A percentile compares a stretch with the other conserved stretches of the same genome.
These are phyloP conservation scores for Solanum bulbocastanum DNA, from an alignment of 257 asterid species.

Conservation along the genomic window DNA sequence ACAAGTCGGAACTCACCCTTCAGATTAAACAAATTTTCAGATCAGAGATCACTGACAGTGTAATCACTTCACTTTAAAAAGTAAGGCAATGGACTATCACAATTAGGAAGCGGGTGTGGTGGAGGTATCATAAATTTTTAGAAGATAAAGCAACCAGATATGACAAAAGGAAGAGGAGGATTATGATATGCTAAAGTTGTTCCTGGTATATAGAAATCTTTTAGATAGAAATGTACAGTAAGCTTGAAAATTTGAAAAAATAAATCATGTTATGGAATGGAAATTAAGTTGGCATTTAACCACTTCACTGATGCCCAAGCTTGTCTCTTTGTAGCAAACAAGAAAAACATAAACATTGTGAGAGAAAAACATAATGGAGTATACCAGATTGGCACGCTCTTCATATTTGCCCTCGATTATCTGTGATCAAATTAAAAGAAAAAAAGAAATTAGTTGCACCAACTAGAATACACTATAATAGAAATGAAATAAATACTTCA, in stretches of 20 bases:
- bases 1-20: slow-evolving; percentile 68
- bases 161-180: background rate
- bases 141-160: background rate
- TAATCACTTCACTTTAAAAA: background rate
- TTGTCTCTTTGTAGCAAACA: background rate
- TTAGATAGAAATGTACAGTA: background rate
- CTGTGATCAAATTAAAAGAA: slow-evolving; percentile 33
- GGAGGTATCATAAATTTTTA: background rate
- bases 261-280: background rate
- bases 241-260: background rate
- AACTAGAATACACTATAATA: background rate
- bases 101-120: background rate
- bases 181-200: background rate
- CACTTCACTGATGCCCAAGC: background rate
- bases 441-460: background rate
- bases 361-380: background rate
- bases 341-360: background rate
- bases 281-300: background rate
- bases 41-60: background rate
- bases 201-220: background rate
- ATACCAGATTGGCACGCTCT: slow-evolving; percentile 52
- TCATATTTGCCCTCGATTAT: slow-evolving; percentile 71
- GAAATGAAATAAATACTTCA: background rate
- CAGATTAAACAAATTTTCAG: slow-evolving; percentile 1
- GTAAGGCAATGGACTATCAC: background rate